Evolutionary conservation across 139 green algal genomes (phyloP).

Genomic region (Trebouxia sp.): DNA sequence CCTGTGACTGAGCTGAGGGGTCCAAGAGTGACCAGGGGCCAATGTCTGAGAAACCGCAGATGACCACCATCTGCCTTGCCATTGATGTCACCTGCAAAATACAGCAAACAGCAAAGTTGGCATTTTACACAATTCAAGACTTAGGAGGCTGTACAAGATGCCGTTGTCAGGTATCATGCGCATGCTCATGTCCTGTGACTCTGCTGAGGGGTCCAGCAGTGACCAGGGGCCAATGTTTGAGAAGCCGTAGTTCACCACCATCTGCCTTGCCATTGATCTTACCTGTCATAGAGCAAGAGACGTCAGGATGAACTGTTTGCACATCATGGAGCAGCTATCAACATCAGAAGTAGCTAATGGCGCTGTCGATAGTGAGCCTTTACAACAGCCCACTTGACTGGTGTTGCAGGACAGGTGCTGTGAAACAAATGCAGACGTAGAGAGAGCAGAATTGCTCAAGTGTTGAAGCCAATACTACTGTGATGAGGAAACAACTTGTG

Average conservation of each 20-base stretch:
- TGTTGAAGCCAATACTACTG: too few species aligned
- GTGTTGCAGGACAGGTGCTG: too few species aligned
- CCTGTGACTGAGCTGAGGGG: conserved; percentile 68
- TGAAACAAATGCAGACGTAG: too few species aligned
- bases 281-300: conserved; percentile 76
- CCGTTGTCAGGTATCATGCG: conserved; percentile 98
- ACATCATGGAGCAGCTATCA: too few species aligned
- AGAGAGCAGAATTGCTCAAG: too few species aligned
- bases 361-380: too few species aligned
- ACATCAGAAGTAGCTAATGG: too few species aligned
- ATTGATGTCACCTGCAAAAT: conserved; percentile 71
- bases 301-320: too few species aligned
- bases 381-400: too few species aligned
- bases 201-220: conserved; percentile 85
- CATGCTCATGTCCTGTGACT: conserved; percentile 95
- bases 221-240: conserved; percentile 95
- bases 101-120: not conserved
- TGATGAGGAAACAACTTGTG: too few species aligned
- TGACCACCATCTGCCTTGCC: conserved; percentile 74
- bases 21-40: conserved; percentile 94
- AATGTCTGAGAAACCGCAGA: conserved; percentile 98
- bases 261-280: conserved; percentile 75
- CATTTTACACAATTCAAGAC: too few species aligned
- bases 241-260: conserved; percentile 96
- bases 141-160: conserved; percentile 95